Evolutionary conservation across 2,329 filamentous ascomycete species (phyloP).

Genomic region (Phialocephala sp.): DNA sequence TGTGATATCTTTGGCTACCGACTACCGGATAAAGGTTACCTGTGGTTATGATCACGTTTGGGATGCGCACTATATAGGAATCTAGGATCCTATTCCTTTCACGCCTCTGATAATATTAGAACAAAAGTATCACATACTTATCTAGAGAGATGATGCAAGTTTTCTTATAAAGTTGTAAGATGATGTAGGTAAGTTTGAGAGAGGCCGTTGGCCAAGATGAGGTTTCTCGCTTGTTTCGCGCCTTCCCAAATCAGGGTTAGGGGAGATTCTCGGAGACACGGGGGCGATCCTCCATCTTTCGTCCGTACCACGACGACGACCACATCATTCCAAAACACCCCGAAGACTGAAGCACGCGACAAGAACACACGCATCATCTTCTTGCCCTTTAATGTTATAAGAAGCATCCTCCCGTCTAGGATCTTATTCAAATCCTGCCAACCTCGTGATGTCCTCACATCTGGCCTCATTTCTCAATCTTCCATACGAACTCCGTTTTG

Average conservation of each 20-base stretch:
- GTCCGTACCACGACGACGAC: neutral
- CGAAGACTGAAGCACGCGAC: neutral
- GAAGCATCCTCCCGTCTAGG: neutral
- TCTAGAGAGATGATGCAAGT: no score
- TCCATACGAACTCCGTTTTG: slow-evolving; percentile 19
- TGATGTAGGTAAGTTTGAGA: neutral
- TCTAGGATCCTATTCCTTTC: no score
- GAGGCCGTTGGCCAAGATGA: neutral
- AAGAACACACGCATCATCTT: neutral
- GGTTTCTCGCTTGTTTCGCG: neutral
- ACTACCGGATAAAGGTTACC: no score
- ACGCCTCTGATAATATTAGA: no score
- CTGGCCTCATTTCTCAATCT: slow-evolving; percentile 15
- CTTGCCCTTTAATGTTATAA: neutral
- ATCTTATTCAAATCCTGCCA: neutral
- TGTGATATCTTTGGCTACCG: no score
- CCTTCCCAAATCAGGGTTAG: neutral
- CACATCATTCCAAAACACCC: neutral
- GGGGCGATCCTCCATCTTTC: neutral
- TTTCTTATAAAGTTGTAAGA: neutral
- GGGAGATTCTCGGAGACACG: neutral
- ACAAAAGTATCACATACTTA: no score
- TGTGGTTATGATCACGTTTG: no score
- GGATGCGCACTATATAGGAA: no score
- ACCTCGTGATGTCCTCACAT: slow-evolving; percentile 4